A percentile compares a stretch with the other conserved stretches of the same genome.
phyloP scores from a whole-genome alignment of 2,329 filamentous ascomycete species.

The Cordyceps militaris region DNA sequence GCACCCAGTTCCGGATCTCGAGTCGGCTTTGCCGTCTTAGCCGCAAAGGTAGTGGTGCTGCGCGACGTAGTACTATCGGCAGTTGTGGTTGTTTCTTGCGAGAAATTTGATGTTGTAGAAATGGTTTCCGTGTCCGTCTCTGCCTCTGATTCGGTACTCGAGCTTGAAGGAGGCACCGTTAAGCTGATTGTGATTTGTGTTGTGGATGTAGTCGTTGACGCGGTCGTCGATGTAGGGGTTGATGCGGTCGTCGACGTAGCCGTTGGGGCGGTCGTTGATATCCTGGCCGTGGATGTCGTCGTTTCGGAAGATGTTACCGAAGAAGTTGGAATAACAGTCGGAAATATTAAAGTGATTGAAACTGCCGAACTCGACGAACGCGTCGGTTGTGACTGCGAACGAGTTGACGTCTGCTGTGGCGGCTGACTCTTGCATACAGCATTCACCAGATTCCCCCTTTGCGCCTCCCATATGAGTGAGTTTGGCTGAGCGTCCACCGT shows the following conservation, averaged over 20 bases:
- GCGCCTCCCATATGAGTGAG: conserved; percentile 31
- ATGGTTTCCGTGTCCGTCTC: not conserved
- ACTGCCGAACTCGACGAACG: not conserved
- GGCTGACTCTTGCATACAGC: conserved; percentile 24
- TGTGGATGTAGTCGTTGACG: not conserved
- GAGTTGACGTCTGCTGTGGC: not conserved
- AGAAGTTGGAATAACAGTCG: not conserved
- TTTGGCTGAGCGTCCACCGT: conserved; percentile 19
- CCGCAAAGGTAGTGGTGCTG: not conserved
- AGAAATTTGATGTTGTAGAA: not conserved
- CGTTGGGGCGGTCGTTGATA: not conserved
- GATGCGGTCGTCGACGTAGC: not conserved
- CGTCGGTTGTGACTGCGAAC: not conserved
- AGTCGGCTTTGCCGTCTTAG: not conserved
- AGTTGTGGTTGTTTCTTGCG: not conserved
- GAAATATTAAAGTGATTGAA: not conserved
- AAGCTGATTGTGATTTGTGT: not conserved
- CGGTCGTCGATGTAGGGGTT: not conserved
- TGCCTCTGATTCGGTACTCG: not conserved
- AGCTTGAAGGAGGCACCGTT: not conserved
- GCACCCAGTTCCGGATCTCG: not conserved
- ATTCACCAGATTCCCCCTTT: conserved; percentile 30
- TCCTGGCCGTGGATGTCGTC: not conserved
- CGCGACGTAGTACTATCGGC: not conserved
- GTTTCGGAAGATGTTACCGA: not conserved